Base-by-base conservation (phyloP, 2,329 filamentous ascomycete genomes). In the Alternaria gaisen region DNA sequence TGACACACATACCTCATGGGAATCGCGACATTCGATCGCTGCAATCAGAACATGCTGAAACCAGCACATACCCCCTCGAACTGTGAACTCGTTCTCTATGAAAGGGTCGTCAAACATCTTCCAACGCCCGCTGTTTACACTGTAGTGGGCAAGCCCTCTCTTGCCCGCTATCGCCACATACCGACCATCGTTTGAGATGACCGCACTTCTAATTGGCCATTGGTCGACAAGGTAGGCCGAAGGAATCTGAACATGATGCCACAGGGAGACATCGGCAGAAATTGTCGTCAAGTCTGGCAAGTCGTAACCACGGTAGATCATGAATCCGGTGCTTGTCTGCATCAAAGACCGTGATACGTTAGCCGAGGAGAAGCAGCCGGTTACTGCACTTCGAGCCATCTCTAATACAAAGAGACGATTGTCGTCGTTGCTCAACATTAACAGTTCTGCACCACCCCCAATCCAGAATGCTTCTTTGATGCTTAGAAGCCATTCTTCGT, bases 1-100 rank as follows among this genome's bases (percentile, higher is more conserved):
- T 6, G 16, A 16, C 40, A 4, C 2, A 3, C 75, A 59, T 79
- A 87, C 86, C 82, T 97, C 91, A 71, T 93, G 93, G 22, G 89
- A 89, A 67, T 89, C 87, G 68, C 91, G 91, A 55, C 88, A 89
- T 78, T 99, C 95, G n/a, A 97, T 90, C 4, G 94, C 93, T 40
- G 93, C 94, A 57, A 98, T 92, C 18, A 99, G 84, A 32, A 98
- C 91, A 79, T 99, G 94, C 68, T 97, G 93, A 75, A 97, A 94
- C 95, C 95, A 99, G 77, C 94, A 98, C 94, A 99, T 97, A 7
- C 95, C 95, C 50, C 95, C 95, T 64, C 94, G 86, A 14, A 99
- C 92, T 24, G 93, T 88, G 75, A 99, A 99, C 64, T 94, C 92
- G 70, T 94, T 93, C 78, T 98, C 95, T 73, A 90, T 86, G 30